Percentiles rank a stretch among this genome's conserved stretches.
Evolutionary conservation across 345 rosid genomes (phyloP).

Genomic region (Eucalyptus dawsonii): DNA sequence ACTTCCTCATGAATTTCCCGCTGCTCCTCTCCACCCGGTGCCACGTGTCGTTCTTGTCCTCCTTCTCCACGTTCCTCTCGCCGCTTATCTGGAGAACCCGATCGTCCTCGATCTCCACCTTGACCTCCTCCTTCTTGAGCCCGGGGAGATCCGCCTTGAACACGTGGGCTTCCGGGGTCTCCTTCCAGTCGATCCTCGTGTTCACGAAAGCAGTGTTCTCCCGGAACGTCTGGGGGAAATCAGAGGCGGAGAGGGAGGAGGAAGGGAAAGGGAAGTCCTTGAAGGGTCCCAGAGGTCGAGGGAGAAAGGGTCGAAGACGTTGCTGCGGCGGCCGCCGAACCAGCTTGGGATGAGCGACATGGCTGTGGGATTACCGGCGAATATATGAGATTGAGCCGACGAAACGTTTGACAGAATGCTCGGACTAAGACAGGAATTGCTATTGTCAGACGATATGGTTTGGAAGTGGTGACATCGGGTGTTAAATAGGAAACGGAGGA

Average conservation of each 20-base stretch:
- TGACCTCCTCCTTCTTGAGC: constrained; percentile 14
- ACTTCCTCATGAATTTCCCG: constrained; percentile 12
- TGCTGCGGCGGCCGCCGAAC: neutral
- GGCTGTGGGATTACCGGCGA: neutral
- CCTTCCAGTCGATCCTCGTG: constrained; percentile 11
- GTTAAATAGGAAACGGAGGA: neutral
- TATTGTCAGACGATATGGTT: neutral
- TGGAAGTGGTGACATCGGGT: neutral
- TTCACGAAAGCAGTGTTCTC: neutral
- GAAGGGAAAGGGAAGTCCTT: neutral
- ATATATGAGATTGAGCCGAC: neutral
- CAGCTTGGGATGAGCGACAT: constrained; percentile 10
- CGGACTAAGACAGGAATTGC: neutral
- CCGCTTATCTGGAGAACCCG: constrained; percentile 16
- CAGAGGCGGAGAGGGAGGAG: neutral
- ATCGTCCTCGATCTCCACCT: constrained; percentile 12
- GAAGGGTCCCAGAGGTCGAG: constrained; percentile 8
- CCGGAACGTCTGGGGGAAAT: neutral
- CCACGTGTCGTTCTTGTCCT: constrained; percentile 12
- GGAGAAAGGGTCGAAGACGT: constrained; percentile 14
- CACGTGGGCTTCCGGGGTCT: constrained; percentile 12
- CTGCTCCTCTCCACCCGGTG: constrained; percentile 11
- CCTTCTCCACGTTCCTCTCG: constrained; percentile 11
- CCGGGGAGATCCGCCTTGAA: constrained; percentile 16
- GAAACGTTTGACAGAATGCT: neutral